Percentiles rank a stretch among this genome's conserved stretches.
These are phyloP conservation scores for Pseudopithomyces chartarum DNA, from an alignment of 2,329 filamentous ascomycete species.

Conservation along the genomic window DNA sequence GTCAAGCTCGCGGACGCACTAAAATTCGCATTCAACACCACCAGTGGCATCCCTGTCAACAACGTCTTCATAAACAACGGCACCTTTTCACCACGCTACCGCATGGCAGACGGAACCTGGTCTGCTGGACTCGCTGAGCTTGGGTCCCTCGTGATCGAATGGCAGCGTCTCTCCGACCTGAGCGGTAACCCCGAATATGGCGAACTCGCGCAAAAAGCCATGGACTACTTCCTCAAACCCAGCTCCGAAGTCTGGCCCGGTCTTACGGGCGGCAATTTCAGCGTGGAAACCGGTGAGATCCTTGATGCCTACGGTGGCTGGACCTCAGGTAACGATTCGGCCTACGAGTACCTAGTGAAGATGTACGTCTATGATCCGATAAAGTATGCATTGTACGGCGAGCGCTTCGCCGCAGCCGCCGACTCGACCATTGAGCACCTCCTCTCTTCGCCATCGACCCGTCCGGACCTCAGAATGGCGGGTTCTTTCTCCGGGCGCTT, in stretches of 20 bases:
- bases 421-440: slow-evolving; percentile 37
- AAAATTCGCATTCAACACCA: slow-evolving; percentile 75
- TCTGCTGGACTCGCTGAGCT: slow-evolving; percentile 74
- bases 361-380: slow-evolving; percentile 38
- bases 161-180: slow-evolving; percentile 76
- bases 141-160: slow-evolving; percentile 78
- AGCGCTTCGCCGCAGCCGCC: slow-evolving; percentile 33
- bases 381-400: slow-evolving; percentile 27
- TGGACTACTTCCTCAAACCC: slow-evolving; percentile 70
- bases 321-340: slow-evolving; percentile 36
- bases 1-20: slow-evolving; percentile 69
- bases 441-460: slow-evolving; percentile 31
- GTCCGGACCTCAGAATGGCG: slow-evolving; percentile 36
- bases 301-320: slow-evolving; percentile 34
- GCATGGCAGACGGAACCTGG: slow-evolving; percentile 25
- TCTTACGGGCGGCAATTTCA: slow-evolving; percentile 32
- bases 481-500: slow-evolving; percentile 26
- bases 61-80: slow-evolving; percentile 63
- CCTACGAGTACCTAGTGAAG: slow-evolving; percentile 43
- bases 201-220: slow-evolving; percentile 65
- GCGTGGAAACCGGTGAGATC: slow-evolving; percentile 28
- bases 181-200: slow-evolving; percentile 69
- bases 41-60: slow-evolving; percentile 73
- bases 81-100: slow-evolving; percentile 50
- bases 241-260: slow-evolving; percentile 42